Evolutionary conservation across 768 basidiomycete genomes (phyloP).

Genomic region (Sporobolomyces roseus): DNA sequence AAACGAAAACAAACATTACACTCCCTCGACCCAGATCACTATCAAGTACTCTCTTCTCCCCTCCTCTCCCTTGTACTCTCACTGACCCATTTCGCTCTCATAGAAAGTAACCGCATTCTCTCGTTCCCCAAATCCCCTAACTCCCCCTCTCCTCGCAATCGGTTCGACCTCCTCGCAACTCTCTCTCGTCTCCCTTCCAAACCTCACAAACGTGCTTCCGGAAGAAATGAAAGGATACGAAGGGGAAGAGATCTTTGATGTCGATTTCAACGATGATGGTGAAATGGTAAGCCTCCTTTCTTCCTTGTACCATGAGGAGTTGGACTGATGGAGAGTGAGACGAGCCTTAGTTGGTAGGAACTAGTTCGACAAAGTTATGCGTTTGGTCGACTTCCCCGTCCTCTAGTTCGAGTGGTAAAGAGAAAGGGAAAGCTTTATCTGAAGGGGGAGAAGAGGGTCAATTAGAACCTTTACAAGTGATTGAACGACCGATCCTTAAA

Average conservation of each 20-base stretch:
- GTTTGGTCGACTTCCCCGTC: conserved; percentile 23
- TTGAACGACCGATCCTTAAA: conserved; percentile 41
- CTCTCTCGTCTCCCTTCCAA: conserved; percentile 64
- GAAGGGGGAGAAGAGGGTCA: not conserved
- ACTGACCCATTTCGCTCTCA: conserved; percentile 15
- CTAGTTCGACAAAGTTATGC: conserved; percentile 35
- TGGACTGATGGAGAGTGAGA: not conserved
- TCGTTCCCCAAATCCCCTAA: conserved; percentile 54
- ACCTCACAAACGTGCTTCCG: conserved; percentile 54
- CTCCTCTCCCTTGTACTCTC: not conserved
- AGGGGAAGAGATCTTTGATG: conserved; percentile 80
- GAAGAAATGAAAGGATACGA: conserved; percentile 49
- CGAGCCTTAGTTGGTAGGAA: conserved; percentile 31
- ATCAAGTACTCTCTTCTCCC: conserved; percentile 60
- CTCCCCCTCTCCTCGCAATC: conserved; percentile 60
- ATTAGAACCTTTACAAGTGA: conserved; percentile 38
- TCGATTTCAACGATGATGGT: conserved; percentile 65
- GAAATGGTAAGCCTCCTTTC: conserved; percentile 51
- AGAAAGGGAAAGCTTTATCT: not conserved
- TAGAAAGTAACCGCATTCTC: conserved; percentile 88
- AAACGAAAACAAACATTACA: conserved; percentile 62
- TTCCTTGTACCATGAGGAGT: no score
- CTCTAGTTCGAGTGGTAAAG: not conserved
- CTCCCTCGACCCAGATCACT: conserved; percentile 65
- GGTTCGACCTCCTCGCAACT: conserved; percentile 52